Evolutionary conservation across 768 basidiomycete genomes (phyloP).

Genomic region (Nevesoporus exiguus): DNA sequence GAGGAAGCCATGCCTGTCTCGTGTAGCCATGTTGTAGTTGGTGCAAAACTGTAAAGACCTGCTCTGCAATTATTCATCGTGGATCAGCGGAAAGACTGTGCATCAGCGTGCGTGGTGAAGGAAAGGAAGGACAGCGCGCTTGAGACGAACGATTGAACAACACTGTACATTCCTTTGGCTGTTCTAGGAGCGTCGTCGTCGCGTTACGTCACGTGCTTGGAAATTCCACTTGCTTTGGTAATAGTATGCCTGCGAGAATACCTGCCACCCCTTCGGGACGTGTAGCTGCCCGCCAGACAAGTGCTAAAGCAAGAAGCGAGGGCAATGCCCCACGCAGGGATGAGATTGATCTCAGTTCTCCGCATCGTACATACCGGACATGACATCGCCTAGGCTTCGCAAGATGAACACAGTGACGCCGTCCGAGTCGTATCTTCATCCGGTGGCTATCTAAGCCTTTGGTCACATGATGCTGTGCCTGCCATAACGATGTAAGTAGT

Average conservation of each 20-base stretch:
- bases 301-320: background rate
- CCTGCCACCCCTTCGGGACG: background rate
- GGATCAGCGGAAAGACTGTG: background rate
- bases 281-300: too few species aligned
- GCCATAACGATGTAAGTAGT: background rate
- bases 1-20: constrained; percentile 24
- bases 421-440: too few species aligned
- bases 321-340: background rate
- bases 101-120: constrained; percentile 3
- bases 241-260: background rate
- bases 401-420: too few species aligned
- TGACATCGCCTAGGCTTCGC: too few species aligned
- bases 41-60: constrained; percentile 26
- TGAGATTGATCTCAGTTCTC: too few species aligned
- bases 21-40: constrained; percentile 22
- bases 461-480: too few species aligned
- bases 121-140: background rate
- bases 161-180: background rate
- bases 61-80: constrained; percentile 25
- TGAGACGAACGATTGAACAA: background rate
- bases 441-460: too few species aligned
- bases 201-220: constrained; percentile 24
- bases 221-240: constrained; percentile 14
- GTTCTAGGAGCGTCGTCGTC: background rate
- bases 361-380: too few species aligned